These are phyloP conservation scores for Vigna angularis DNA, from an alignment of 306 rosid species.

Conservation along the genomic window DNA sequence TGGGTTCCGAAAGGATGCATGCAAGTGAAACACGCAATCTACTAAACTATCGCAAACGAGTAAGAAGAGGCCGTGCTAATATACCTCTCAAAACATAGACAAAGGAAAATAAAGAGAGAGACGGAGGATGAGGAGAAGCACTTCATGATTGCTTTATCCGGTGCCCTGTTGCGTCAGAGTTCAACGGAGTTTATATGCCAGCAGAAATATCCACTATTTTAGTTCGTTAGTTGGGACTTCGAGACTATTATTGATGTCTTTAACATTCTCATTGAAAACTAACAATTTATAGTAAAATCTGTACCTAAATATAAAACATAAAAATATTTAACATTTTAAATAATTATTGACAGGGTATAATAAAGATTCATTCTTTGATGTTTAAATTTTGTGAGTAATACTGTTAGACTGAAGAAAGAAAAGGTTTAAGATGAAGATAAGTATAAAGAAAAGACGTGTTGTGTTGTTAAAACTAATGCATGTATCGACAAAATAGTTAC, in stretches of 20 bases:
- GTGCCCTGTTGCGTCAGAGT: conserved; percentile 7
- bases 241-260: too few relatives aligned
- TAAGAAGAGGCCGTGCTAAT: background rate
- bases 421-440: background rate
- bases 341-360: background rate
- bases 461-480: background rate
- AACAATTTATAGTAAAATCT: background rate
- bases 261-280: background rate
- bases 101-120: conserved; percentile 44
- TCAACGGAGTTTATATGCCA: conserved; percentile 1
- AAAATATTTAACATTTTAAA: background rate
- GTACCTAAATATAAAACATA: too few relatives aligned
- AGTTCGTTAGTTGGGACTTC: background rate
- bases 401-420: background rate
- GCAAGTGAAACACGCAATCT: conserved; percentile 1
- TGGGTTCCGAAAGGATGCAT: background rate
- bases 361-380: background rate
- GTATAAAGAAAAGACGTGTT: background rate
- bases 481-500: background rate
- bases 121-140: conserved; percentile 32
- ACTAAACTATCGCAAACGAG: background rate
- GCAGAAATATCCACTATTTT: background rate
- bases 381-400: background rate
- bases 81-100: conserved; percentile 43
- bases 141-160: conserved; percentile 44